Percentiles rank a stretch among this genome's conserved stretches.
phyloP scores from a whole-genome alignment of 2,329 filamentous ascomycete genomes.

The Phialophora chinensis region DNA sequence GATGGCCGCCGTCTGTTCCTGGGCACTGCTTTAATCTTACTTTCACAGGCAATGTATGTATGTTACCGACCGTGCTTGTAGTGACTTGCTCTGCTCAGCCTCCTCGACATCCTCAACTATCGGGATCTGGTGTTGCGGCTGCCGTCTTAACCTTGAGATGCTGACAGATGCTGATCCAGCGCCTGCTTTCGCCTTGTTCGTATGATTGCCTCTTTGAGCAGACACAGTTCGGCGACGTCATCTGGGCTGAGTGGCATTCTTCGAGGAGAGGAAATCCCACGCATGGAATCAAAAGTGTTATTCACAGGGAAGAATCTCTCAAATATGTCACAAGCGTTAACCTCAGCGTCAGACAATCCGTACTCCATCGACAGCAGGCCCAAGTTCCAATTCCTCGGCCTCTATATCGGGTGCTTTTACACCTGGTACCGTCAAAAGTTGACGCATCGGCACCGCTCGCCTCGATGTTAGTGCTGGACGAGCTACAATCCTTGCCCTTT shows the following conservation, averaged over 20 bases:
- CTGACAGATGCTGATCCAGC: neutral
- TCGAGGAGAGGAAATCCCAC: neutral
- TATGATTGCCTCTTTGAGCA: neutral
- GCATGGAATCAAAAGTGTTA: neutral
- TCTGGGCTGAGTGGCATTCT: neutral
- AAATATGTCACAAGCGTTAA: neutral
- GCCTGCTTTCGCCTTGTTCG: neutral
- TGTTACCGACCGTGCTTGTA: no score
- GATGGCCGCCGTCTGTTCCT: no score
- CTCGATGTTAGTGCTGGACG: neutral
- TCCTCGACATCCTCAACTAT: no score
- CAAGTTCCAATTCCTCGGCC: slow-evolving; percentile 15
- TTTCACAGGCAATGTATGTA: no score
- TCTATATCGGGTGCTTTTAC: slow-evolving; percentile 3
- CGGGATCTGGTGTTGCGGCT: no score
- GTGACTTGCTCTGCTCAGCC: no score
- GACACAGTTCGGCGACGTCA: neutral
- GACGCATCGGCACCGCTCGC: neutral
- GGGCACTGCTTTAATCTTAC: no score
- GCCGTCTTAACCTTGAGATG: no score
- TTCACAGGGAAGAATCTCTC: slow-evolving; percentile 1
- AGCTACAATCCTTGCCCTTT: slow-evolving; percentile 26
- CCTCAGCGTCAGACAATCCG: slow-evolving; percentile 16
- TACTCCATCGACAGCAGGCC: slow-evolving; percentile 21
- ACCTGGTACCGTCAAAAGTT: neutral